Conservation (phyloP, 2,329 filamentous ascomycete genomes). For the Penicillium oxalicum region DNA sequence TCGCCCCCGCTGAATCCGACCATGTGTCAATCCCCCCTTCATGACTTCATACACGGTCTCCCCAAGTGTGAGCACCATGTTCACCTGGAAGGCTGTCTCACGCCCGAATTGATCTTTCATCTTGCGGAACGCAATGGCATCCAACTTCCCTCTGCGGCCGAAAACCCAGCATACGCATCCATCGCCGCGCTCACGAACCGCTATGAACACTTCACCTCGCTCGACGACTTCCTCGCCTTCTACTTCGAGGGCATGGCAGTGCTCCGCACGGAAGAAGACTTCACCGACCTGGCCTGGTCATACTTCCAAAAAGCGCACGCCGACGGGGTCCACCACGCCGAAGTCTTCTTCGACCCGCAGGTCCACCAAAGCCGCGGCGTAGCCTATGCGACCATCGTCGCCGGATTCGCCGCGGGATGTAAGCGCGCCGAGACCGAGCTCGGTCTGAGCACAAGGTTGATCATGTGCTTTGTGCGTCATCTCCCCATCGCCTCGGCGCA, state of each 20-base stretch:
- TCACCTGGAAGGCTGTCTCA: slow-evolving; percentile 70
- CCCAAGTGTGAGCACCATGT: slow-evolving; percentile 81
- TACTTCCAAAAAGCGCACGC: slow-evolving; percentile 62
- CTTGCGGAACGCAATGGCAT: slow-evolving; percentile 64
- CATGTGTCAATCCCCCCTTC: slow-evolving; percentile 54
- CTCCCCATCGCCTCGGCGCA: slow-evolving; percentile 56
- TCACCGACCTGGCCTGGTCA: slow-evolving; percentile 63
- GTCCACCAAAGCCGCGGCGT: slow-evolving; percentile 62
- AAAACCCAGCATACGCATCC: slow-evolving; percentile 60
- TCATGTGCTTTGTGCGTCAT: slow-evolving; percentile 68
- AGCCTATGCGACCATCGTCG: slow-evolving; percentile 56
- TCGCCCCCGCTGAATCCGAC: not conserved
- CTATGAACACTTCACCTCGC: slow-evolving; percentile 62
- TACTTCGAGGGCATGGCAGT: slow-evolving; percentile 73
- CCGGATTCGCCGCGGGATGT: slow-evolving; percentile 58
- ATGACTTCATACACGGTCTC: slow-evolving; percentile 57
- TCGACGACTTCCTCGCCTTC: slow-evolving; percentile 72
- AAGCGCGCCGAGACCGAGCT: slow-evolving; percentile 55
- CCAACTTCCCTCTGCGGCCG: slow-evolving; percentile 47
- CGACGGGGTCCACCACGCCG: slow-evolving; percentile 65
- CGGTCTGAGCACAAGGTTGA: slow-evolving; percentile 60
- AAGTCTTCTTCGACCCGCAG: slow-evolving; percentile 78
- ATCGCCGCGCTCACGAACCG: slow-evolving; percentile 54
- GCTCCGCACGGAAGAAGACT: slow-evolving; percentile 60
- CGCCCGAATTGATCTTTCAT: slow-evolving; percentile 62